Evolutionary conservation across 345 rosid genomes (phyloP), one percentile per base, ranked within the genome.

Genomic region (Lepidium didymum): DNA sequence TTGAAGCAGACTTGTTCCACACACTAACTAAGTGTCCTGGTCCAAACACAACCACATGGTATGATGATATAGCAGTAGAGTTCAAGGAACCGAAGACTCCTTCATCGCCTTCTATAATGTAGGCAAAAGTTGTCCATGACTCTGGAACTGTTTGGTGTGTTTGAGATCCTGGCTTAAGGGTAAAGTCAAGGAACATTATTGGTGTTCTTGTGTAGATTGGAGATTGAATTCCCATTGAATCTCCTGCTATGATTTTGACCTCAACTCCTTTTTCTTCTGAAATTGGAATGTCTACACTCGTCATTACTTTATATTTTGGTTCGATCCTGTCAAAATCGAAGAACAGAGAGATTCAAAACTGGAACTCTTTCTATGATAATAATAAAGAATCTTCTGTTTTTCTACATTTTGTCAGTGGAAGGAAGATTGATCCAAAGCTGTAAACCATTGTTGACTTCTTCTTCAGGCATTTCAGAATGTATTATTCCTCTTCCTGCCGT

Each of bases 341-440:
- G 67, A 42, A 21, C 23, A 50, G 4, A 43, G 18, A 65, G 68
- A 58, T 41, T 43, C 54, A 35, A 33, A 31, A 50, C 8, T 13
- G 1, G 50, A 25, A 35, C n/a, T 41, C 50, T 54, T 25, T 21
- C 0, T 12, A 10, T 6, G 38, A 68, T n/a, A 27, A 51, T 13
- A 16, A 16, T 10, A 34, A 29, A 42, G 9, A 50, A 15, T 16
- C 3, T 40, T 54, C 9, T n/a, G n/a, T 3, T 44, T 33, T 68
- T 8, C 70, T 78, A 94, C 99, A 94, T 91, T 91, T 85, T 94
- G 68, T 91, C 82, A 31, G 31, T 43, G 10, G 99, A 85, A 41
- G 99, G 81, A 2, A 94, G 88, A 70, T 94, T 94, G 73, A 94
- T 86, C 99, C 99, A 94, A 62, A 94, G 97, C 78, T 94, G 99